Conservation (phyloP, 1,284 basidiomycete genomes). For the Neotropicomus parvogracilis region DNA sequence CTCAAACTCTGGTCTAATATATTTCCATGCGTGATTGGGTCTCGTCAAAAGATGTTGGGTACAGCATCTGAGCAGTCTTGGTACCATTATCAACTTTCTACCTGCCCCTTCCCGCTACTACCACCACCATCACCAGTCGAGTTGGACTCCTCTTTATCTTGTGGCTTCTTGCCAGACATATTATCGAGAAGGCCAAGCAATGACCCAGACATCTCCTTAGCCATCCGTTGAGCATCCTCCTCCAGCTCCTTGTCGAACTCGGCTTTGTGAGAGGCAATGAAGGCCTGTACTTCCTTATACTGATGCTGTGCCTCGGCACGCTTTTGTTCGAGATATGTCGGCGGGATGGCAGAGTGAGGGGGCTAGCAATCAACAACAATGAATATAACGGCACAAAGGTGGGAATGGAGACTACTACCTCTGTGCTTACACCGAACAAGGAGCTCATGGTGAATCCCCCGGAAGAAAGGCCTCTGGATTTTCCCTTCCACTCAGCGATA, state of each 20-base stretch:
- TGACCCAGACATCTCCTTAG: slow-evolving; percentile 53
- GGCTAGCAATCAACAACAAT: slow-evolving; percentile 14
- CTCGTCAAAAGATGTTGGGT: no score
- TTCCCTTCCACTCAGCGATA: slow-evolving; percentile 76
- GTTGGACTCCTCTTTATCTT: slow-evolving; percentile 3
- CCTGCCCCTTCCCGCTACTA: slow-evolving; percentile 12
- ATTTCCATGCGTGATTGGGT: no score
- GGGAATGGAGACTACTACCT: slow-evolving; percentile 12
- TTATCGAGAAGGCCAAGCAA: slow-evolving; percentile 39
- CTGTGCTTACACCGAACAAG: slow-evolving; percentile 28
- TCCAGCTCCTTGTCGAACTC: slow-evolving; percentile 77
- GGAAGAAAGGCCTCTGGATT: slow-evolving; percentile 46
- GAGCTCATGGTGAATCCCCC: slow-evolving; percentile 54
- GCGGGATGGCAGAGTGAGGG: slow-evolving; percentile 48
- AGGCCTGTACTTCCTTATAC: slow-evolving; percentile 87
- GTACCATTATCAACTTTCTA: neutral
- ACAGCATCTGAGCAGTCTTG: no score
- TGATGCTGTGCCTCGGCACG: slow-evolving; percentile 81
- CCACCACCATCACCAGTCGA: slow-evolving; percentile 9
- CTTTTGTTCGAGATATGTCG: slow-evolving; percentile 88
- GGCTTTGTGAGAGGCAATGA: slow-evolving; percentile 78
- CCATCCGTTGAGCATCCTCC: slow-evolving; percentile 79
- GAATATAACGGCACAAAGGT: neutral
- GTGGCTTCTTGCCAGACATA: slow-evolving; percentile 41
- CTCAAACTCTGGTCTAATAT: no score